Conservation (phyloP, 768 basidiomycete genomes). For the Leccinum boreale region DNA sequence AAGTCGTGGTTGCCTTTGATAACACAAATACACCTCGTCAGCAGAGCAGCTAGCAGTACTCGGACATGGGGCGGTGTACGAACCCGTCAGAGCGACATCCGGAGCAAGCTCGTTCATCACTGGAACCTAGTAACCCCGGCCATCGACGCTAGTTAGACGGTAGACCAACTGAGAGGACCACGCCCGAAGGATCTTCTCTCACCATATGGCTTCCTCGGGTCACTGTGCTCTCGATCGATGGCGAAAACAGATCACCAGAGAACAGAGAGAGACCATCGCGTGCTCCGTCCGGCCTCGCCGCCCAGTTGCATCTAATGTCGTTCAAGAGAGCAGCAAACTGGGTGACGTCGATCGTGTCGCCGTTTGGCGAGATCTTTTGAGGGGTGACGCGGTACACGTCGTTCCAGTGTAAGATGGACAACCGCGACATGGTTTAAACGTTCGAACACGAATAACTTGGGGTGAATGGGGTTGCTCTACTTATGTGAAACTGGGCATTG, state of each 20-base stretch:
- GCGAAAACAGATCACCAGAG: conserved; percentile 88
- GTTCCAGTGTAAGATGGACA: conserved; percentile 68
- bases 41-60: neutral
- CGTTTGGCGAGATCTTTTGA: conserved; percentile 57
- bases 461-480: neutral
- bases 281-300: conserved; percentile 41
- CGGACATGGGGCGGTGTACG: conserved; percentile 23
- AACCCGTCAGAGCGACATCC: conserved; percentile 78
- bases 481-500: conserved; percentile 1
- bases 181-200: conserved; percentile 10
- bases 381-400: conserved; percentile 80
- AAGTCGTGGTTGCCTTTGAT: conserved; percentile 85
- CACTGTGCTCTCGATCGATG: conserved; percentile 81
- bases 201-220: conserved; percentile 93
- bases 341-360: conserved; percentile 77
- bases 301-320: conserved; percentile 59
- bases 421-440: conserved; percentile 29
- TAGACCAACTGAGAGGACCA: neutral
- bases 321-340: conserved; percentile 79
- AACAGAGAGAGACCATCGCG: conserved; percentile 79
- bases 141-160: neutral
- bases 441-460: neutral
- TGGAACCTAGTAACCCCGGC: conserved; percentile 57
- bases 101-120: conserved; percentile 79
- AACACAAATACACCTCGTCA: conserved; percentile 1